A percentile compares a stretch with the other conserved stretches of the same genome.
These are phyloP conservation scores for Citrus cavaleriei DNA, from an alignment of 345 rosid genomes.

Conservation along the genomic window DNA sequence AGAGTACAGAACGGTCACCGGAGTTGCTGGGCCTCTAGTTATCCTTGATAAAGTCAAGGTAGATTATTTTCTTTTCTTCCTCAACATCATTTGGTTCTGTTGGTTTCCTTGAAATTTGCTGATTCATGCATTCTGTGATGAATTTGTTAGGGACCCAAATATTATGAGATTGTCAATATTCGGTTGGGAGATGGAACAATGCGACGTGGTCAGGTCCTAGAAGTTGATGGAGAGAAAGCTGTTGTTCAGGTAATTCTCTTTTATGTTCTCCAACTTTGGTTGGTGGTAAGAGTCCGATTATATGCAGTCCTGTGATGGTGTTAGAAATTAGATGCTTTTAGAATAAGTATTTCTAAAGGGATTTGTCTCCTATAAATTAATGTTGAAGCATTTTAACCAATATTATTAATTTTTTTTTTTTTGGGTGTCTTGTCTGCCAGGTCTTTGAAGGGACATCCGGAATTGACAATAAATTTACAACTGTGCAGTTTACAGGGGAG, in stretches of 20 bases:
- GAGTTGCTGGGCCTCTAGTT: constrained; percentile 97
- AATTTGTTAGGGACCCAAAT: constrained; percentile 78
- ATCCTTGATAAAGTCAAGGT: constrained; percentile 97
- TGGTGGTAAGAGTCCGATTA: not conserved
- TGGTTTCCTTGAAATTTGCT: not conserved
- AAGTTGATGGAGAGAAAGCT: constrained; percentile 98
- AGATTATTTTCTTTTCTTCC: constrained; percentile 6
- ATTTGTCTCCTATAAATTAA: not conserved
- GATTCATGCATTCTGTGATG: not conserved
- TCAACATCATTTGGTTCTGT: not conserved
- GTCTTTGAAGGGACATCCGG: constrained; percentile 98
- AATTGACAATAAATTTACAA: constrained; percentile 86
- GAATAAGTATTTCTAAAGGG: not conserved
- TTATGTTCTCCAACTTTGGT: not conserved
- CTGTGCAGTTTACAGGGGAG: constrained; percentile 96
- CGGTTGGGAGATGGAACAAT: constrained; percentile 90
- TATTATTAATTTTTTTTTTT: not conserved
- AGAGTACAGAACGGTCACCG: constrained; percentile 96
- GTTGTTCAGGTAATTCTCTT: constrained; percentile 73
- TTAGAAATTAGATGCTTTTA: not conserved
- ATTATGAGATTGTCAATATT: constrained; percentile 94
- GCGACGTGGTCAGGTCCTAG: constrained; percentile 94
- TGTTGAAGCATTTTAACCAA: not conserved
- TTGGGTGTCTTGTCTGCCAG: constrained; percentile 29
- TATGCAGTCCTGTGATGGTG: not conserved